A percentile compares a stretch with the other conserved stretches of the same genome.
phyloP scores from a whole-genome alignment of 805 yeast species.

The Debaryomyces hansenii region DNA sequence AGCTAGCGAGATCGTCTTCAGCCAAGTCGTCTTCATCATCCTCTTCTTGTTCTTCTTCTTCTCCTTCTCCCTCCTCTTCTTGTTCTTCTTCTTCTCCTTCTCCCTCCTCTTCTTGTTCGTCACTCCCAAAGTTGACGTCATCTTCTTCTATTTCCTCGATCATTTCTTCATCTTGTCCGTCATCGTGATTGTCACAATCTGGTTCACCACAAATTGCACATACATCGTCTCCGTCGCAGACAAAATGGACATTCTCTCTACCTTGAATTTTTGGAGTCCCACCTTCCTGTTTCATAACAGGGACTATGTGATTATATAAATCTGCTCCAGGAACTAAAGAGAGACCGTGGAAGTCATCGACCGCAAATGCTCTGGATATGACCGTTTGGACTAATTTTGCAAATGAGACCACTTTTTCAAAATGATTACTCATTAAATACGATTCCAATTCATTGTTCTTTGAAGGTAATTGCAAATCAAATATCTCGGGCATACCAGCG shows the following conservation, averaged over 20 bases:
- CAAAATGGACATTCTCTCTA: constrained; percentile 67
- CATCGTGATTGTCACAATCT: constrained; percentile 32
- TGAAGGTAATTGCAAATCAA: constrained; percentile 15
- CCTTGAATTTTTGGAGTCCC: constrained; percentile 11
- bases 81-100: constrained; percentile 10
- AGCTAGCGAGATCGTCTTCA: constrained; percentile 8
- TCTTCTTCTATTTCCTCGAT: constrained; percentile 12
- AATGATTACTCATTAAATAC: constrained; percentile 12
- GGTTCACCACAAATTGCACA: constrained; percentile 34
- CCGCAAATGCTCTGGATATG: constrained; percentile 77
- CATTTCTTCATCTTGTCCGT: constrained; percentile 19
- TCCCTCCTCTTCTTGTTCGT: constrained; percentile 9
- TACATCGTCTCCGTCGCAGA: constrained; percentile 29
- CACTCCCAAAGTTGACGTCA: constrained; percentile 6
- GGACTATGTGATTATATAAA: constrained; percentile 70
- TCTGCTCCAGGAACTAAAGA: constrained; percentile 92
- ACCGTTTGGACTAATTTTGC: constrained; percentile 60
- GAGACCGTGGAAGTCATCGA: constrained; percentile 72
- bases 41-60: constrained; percentile 10
- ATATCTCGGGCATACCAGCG: constrained; percentile 37
- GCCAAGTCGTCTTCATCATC: constrained; percentile 10
- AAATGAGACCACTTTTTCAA: constrained; percentile 42
- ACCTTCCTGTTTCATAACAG: constrained; percentile 18
- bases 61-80: constrained; percentile 13
- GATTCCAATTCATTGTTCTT: constrained; percentile 11